Conservation (phyloP, 352 stramenopile genomes). For the Achlya hypogyna region DNA sequence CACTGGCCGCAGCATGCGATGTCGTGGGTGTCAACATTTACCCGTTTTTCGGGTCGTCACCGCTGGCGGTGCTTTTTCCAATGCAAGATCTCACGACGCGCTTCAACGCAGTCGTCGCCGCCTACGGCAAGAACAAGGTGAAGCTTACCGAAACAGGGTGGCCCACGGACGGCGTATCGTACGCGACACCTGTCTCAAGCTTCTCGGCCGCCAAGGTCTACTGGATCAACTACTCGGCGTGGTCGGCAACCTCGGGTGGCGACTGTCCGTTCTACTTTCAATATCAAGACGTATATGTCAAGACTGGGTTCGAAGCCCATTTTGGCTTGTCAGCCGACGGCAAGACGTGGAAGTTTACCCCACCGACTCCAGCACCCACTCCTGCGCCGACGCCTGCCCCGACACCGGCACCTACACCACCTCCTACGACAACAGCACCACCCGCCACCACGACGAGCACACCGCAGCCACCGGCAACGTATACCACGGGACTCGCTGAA, state of each 20-base stretch:
- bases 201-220: constrained; percentile 31
- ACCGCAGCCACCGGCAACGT: background rate
- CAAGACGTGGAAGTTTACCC: constrained; percentile 12
- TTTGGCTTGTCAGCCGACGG: constrained; percentile 28
- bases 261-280: constrained; percentile 48
- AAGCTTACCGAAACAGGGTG: constrained; percentile 30
- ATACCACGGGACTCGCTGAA: background rate
- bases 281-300: constrained; percentile 41
- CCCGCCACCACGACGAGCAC: background rate
- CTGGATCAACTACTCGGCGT: constrained; percentile 32
- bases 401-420: background rate
- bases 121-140: constrained; percentile 30
- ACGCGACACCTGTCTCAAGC: background rate
- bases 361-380: background rate
- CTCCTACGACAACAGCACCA: background rate
- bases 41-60: constrained; percentile 32
- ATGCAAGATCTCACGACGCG: constrained; percentile 25
- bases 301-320: constrained; percentile 36
- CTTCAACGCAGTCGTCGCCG: constrained; percentile 33
- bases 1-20: constrained; percentile 29
- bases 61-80: constrained; percentile 20
- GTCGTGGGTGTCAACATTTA: constrained; percentile 36
- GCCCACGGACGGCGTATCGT: constrained; percentile 23
- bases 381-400: constrained; percentile 4
- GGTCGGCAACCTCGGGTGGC: constrained; percentile 22